Base-by-base conservation (phyloP, 2,329 filamentous ascomycete genomes). In the Clonostachys solani region DNA sequence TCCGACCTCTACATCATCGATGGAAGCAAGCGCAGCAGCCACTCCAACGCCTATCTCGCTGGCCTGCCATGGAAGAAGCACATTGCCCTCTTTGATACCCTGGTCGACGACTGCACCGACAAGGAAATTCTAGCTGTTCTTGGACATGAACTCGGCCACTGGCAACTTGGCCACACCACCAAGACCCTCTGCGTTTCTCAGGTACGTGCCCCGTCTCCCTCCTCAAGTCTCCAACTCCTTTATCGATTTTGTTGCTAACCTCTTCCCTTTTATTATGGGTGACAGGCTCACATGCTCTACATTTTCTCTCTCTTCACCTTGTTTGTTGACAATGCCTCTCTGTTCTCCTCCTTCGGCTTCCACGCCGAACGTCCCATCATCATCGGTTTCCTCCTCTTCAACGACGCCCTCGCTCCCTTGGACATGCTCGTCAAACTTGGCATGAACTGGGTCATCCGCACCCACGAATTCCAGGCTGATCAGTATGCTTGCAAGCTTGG, bases 41-140 rank as follows among this genome's bases (percentile, higher is more conserved):
- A 95, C 72, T 90, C 86, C 68, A 95, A 95, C 64, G 89, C 89
- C 34, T 94, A 95, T 71, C 99, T 99, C 74, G 96, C 95, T 59
- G 94, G 94, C 50, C 81, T 99, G 47, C 94, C 94, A 40, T 99
- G 92, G 92, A 96, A 96, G 81, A 97, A 97, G 81, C 95, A 97
- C 75, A 99, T 99, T 74, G 94, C 99, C 61, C 95, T 99, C 63
- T 99, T 96, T 66, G 94, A 99, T 65, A 99, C 95, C 6, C 73
- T 99, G 53, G 91, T 99, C 52, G 92, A 96, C 70, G 96, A 97
- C 81, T 94, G 87, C 65, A 83, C 92, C 52, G 84, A 88, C 5
- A 80, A 94, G 61, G 94, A 99, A 69, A 92, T 99, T 38, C 89
- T 96, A 49, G 92, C 94, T 54, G 92, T 99, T 46, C 75, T 99